Evolutionary conservation across 2,329 filamentous ascomycete genomes (phyloP), one percentile per base, ranked within the genome.

Genomic region (Mariannaea sp.): DNA sequence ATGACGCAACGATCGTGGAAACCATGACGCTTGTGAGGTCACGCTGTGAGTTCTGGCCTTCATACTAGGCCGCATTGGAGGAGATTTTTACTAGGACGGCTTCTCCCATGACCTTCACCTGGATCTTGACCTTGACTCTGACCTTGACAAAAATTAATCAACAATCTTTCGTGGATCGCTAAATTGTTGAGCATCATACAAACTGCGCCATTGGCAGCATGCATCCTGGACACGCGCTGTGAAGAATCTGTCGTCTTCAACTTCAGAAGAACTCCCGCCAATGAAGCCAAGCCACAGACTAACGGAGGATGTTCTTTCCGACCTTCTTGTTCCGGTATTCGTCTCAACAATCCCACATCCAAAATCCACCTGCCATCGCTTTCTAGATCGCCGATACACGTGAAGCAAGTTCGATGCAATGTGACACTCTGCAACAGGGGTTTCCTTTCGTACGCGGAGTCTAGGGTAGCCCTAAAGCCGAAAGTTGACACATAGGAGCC

Each of bases 401-500:
- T 7, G 13, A 32, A n/a, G 27, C 16, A 26, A 14, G 7, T 36
- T 13, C n/a, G 16, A 38, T 38, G 32, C 43, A 35, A 22, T 36
- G 42, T 17, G 19, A 45, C 29, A 4, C 29, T 12, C 7, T n/a
- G 7, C 22, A 24, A 24, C 22, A 3, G 13, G 4, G 3, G 2
- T 16, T 35, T 16, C 32, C 30, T 6, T 30, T 16, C 24, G 30
- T 26, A 24, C 20, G 9, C 19, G 12, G 20, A 13, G 47, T 49
- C 39, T 43, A 43, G 47, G 39, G 47, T 49, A 43, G 24, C 22
- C 17, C 13, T 36, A 36, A 20, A 33, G 20, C 26, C 35, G 24
- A 49, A n/a, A n/a, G n/a, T n/a, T n/a, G n/a, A n/a, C n/a, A n/a
- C 22, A 24, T 24, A 5, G 5, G 22, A 24, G 22, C 8, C 22